Percentiles rank a stretch among this genome's conserved stretches.
phyloP scores from a whole-genome alignment of 1,284 basidiomycete genomes.

The Schizophyllum commune region DNA sequence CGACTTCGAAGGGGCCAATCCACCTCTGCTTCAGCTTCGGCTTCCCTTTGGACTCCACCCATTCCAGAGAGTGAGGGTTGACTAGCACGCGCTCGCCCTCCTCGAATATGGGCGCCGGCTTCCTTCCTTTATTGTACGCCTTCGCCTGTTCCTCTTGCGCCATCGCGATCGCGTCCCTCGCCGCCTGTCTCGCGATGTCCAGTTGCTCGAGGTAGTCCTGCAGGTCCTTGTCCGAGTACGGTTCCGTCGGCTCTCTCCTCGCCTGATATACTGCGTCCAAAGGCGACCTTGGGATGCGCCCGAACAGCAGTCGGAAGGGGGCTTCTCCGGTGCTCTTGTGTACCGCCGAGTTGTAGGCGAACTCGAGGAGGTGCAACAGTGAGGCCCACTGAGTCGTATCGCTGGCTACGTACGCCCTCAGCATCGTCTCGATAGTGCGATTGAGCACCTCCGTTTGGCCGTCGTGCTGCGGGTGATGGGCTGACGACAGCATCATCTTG shows the following conservation, averaged over 20 bases:
- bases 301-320: constrained; percentile 2
- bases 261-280: neutral
- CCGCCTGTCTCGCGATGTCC: neutral
- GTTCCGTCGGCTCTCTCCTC: neutral
- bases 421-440: constrained; percentile 14
- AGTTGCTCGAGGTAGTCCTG: constrained; percentile 2
- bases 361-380: constrained; percentile 13
- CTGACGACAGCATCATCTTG: constrained; percentile 18
- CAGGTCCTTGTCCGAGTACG: neutral
- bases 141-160: constrained; percentile 12
- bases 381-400: constrained; percentile 22
- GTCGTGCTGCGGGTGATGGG: constrained; percentile 18
- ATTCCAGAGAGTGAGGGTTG: constrained; percentile 22
- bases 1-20: constrained; percentile 26
- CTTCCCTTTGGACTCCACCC: constrained; percentile 18
- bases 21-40: constrained; percentile 23
- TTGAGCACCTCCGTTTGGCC: constrained; percentile 15
- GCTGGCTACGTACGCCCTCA: constrained; percentile 13
- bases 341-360: constrained; percentile 11
- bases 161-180: constrained; percentile 1
- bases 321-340: constrained; percentile 3
- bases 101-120: constrained; percentile 10
- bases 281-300: neutral
- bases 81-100: constrained; percentile 21
- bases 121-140: constrained; percentile 14